A percentile compares a stretch with the other conserved stretches of the same genome.
These are phyloP conservation scores for Lactarius psammicola DNA, from an alignment of 768 basidiomycete species.

Conservation along the genomic window DNA sequence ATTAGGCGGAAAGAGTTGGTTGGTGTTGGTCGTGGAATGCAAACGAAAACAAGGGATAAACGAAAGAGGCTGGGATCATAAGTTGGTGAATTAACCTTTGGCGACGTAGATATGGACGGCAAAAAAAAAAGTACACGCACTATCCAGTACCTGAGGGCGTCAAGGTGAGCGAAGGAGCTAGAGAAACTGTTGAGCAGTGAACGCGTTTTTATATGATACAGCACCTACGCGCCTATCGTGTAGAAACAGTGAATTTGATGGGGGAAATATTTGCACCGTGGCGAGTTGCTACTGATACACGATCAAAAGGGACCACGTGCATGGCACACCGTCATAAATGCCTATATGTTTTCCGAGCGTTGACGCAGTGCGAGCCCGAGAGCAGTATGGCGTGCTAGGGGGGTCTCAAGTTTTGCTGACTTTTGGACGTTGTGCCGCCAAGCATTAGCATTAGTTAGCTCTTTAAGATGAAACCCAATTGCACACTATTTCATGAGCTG, in stretches of 20 bases:
- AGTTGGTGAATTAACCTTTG: not conserved
- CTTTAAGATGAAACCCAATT: not conserved
- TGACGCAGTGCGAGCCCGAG: not conserved
- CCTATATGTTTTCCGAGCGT: not conserved
- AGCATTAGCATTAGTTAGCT: not conserved
- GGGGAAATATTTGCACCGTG: not conserved
- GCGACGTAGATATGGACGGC: not conserved
- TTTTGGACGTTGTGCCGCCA: not conserved
- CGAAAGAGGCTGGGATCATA: not conserved
- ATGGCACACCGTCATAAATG: not conserved
- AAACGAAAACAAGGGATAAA: not conserved
- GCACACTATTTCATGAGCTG: not conserved
- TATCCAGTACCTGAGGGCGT: slow-evolving; percentile 15
- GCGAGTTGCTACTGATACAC: not conserved
- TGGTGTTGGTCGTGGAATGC: not conserved
- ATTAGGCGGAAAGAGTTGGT: not conserved
- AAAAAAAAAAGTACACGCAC: not conserved
- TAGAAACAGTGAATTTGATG: not conserved
- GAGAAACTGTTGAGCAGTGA: too few relatives aligned
- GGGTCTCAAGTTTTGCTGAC: not conserved
- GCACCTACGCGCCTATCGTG: not conserved
- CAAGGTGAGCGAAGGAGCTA: slow-evolving; percentile 3
- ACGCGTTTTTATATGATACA: not conserved
- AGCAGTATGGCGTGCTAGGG: not conserved
- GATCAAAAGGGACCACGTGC: not conserved